Conservation (phyloP, 2,329 filamentous ascomycete species). For the Hirsutella minnesotensis region DNA sequence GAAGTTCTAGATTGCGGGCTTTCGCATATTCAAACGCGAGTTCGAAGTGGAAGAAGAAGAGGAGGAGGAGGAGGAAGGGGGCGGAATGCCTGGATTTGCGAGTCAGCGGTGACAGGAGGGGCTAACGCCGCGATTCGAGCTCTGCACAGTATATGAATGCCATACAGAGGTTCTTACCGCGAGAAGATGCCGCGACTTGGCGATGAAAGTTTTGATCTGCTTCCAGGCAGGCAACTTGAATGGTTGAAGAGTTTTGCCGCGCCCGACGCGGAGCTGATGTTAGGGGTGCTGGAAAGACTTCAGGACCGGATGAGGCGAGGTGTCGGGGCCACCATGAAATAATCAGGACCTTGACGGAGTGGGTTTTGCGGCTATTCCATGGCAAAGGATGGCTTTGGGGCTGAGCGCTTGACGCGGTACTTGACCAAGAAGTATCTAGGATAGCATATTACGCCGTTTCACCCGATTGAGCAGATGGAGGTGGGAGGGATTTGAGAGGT, state of each 20-base stretch:
- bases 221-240: constrained; percentile 24
- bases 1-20: constrained; percentile 15
- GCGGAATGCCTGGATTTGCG: background rate
- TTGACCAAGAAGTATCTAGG: background rate
- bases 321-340: background rate
- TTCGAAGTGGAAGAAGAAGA: constrained; percentile 5
- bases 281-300: constrained; percentile 1
- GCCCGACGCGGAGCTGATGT: constrained; percentile 14
- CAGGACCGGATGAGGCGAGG: background rate
- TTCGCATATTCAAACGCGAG: constrained; percentile 19
- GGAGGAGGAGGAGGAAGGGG: background rate
- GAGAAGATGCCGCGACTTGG: constrained; percentile 11
- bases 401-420: background rate
- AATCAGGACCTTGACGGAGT: background rate
- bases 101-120: background rate
- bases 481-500: too few relatives aligned
- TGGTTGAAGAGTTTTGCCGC: constrained; percentile 15
- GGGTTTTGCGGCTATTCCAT: constrained; percentile 1
- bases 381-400: background rate
- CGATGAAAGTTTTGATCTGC: constrained; percentile 23
- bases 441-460: too few relatives aligned
- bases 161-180: background rate
- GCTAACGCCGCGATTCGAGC: background rate
- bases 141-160: background rate
- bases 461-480: too few relatives aligned